phyloP scores from a whole-genome alignment of 2,329 filamentous ascomycete genomes.

The Xylaria polymorpha region DNA sequence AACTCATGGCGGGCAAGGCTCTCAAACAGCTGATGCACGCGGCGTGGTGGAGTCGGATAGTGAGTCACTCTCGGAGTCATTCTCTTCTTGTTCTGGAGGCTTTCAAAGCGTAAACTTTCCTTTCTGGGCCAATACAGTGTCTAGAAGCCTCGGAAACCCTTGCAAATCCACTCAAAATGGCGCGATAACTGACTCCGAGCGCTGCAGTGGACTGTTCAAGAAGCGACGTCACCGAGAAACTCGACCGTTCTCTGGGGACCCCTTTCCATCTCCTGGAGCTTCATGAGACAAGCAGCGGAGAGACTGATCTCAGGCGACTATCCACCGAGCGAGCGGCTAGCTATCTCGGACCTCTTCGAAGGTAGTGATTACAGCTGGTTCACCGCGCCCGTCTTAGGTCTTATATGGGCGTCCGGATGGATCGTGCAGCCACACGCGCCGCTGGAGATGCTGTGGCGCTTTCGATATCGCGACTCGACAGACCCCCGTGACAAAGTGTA shows the following conservation, averaged over 20 bases:
- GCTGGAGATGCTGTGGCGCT: slow-evolving; percentile 34
- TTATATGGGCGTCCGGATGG: slow-evolving; percentile 27
- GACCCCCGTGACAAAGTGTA: slow-evolving; percentile 39
- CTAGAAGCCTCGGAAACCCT: no score
- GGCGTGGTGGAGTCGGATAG: slow-evolving; percentile 37
- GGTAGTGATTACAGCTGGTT: background rate
- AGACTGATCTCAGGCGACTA: slow-evolving; percentile 9
- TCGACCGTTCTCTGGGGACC: slow-evolving; percentile 35
- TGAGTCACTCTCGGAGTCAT: no score
- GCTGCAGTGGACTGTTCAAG: slow-evolving; percentile 41
- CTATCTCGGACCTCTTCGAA: slow-evolving; percentile 18
- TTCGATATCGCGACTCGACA: slow-evolving; percentile 36
- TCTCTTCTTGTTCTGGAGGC: no score
- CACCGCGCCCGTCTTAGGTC: slow-evolving; percentile 26
- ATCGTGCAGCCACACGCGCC: slow-evolving; percentile 15
- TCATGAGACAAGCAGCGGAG: slow-evolving; percentile 23
- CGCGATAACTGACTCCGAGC: no score
- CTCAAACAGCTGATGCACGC: slow-evolving; percentile 21
- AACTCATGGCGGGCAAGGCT: slow-evolving; percentile 22
- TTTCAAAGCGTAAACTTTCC: no score
- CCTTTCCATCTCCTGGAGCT: slow-evolving; percentile 30
- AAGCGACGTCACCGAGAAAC: slow-evolving; percentile 31
- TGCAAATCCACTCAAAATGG: no score
- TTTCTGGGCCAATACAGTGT: no score
- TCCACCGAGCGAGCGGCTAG: slow-evolving; percentile 11